phyloP scores from a whole-genome alignment of 83 land plant genomes.

The Thuja plicata region DNA sequence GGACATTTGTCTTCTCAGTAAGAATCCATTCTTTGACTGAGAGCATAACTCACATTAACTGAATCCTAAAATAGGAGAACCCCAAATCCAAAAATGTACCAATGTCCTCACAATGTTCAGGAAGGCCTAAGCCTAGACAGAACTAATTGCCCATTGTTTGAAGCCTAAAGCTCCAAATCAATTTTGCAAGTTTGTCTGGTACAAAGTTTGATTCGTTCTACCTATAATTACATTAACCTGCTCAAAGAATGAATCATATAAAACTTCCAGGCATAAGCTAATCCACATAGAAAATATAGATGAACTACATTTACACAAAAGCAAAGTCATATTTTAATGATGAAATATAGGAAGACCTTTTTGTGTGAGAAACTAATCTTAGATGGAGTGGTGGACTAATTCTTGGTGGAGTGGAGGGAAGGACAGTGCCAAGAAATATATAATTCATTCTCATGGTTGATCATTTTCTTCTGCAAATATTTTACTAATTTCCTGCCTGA shows the following conservation, averaged over 20 bases:
- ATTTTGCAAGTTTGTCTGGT: slow-evolving; percentile 55
- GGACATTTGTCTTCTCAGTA: too few species aligned
- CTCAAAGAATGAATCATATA: neutral
- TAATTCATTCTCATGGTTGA: slow-evolving; percentile 67
- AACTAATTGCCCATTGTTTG: slow-evolving; percentile 29
- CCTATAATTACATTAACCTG: slow-evolving; percentile 25
- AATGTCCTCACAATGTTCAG: too few species aligned
- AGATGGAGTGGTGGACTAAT: slow-evolving; percentile 27
- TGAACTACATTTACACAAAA: neutral
- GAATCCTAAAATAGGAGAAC: too few species aligned
- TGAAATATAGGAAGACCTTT: slow-evolving; percentile 38
- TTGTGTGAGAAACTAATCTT: slow-evolving; percentile 46
- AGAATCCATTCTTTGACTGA: too few species aligned
- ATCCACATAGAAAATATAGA: neutral
- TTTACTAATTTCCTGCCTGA: slow-evolving; percentile 68
- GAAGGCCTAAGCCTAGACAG: too few species aligned
- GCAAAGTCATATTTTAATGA: neutral
- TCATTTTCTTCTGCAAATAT: slow-evolving; percentile 74
- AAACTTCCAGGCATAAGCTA: neutral
- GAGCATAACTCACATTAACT: too few species aligned
- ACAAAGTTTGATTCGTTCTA: slow-evolving; percentile 67
- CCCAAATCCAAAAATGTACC: too few species aligned
- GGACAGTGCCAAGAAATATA: slow-evolving; percentile 19
- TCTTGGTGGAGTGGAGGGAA: slow-evolving; percentile 17
- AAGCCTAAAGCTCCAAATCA: slow-evolving; percentile 38